Percentiles rank a stretch among this genome's conserved stretches.
phyloP scores from a whole-genome alignment of 345 rosid species.

The Ceriops tagal region DNA sequence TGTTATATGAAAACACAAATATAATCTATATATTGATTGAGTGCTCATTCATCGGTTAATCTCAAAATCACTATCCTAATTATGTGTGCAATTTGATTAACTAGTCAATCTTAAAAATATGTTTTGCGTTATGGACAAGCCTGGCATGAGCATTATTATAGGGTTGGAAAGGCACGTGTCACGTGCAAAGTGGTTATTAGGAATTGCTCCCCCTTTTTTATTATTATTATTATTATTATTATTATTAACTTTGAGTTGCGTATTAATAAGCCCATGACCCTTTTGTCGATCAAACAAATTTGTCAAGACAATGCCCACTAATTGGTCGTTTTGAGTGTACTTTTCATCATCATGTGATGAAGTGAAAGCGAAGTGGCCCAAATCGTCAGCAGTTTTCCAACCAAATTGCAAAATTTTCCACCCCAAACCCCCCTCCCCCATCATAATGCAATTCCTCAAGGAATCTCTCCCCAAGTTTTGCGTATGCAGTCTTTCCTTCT shows the following conservation, averaged over 20 bases:
- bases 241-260: not conserved
- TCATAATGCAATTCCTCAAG: slow-evolving; percentile 1
- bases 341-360: slow-evolving; percentile 18
- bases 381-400: slow-evolving; percentile 15
- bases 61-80: too few species aligned
- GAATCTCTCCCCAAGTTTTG: not conserved
- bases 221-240: too few species aligned
- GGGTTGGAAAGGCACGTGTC: slow-evolving; percentile 25
- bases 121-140: not conserved
- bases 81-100: too few species aligned
- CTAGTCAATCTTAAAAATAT: too few species aligned
- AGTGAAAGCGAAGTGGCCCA: slow-evolving; percentile 30
- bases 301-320: slow-evolving; percentile 18
- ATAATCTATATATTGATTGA: not conserved
- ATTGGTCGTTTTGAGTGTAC: slow-evolving; percentile 25
- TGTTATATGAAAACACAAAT: too few species aligned
- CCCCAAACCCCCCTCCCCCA: too few species aligned
- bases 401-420: slow-evolving; percentile 17
- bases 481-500: not conserved
- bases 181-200: slow-evolving; percentile 20
- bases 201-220: slow-evolving; percentile 7
- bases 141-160: slow-evolving; percentile 13
- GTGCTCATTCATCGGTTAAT: too few species aligned
- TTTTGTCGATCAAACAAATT: slow-evolving; percentile 15
- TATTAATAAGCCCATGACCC: not conserved